These are phyloP conservation scores for Pyricularia sp. DNA, from an alignment of 2,329 filamentous ascomycete genomes.

Conservation along the genomic window DNA sequence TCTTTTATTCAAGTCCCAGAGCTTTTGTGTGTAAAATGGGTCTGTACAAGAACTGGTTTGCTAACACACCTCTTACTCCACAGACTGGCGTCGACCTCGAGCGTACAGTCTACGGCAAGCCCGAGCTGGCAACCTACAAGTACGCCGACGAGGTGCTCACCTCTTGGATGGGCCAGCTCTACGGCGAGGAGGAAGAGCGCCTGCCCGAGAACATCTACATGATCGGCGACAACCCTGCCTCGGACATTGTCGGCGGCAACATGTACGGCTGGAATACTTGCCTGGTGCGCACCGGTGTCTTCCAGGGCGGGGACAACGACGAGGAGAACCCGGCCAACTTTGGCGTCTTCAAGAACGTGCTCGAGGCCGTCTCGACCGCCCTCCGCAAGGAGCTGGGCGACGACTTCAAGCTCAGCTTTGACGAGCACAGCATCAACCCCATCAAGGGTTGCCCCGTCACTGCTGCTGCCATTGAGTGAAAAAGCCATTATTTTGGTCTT, in stretches of 20 bases:
- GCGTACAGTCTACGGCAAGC: conserved; percentile 66
- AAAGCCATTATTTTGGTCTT: background rate
- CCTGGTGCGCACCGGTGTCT: conserved; percentile 64
- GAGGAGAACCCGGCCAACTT: conserved; percentile 66
- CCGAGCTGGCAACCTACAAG: conserved; percentile 63
- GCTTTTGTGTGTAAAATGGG: too few species aligned
- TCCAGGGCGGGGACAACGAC: conserved; percentile 65
- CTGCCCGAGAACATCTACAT: conserved; percentile 62
- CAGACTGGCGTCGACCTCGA: conserved; percentile 54
- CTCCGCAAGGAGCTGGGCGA: conserved; percentile 57
- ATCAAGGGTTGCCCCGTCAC: conserved; percentile 33
- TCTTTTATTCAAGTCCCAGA: background rate
- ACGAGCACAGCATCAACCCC: conserved; percentile 53
- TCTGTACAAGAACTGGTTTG: background rate
- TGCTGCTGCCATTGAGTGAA: conserved; percentile 4
- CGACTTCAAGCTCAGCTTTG: conserved; percentile 62
- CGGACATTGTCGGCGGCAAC: conserved; percentile 64
- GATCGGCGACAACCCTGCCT: conserved; percentile 63
- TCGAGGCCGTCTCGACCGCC: conserved; percentile 56
- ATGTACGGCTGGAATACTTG: conserved; percentile 77
- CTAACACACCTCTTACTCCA: background rate
- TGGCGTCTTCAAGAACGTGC: conserved; percentile 60
- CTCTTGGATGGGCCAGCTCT: conserved; percentile 63
- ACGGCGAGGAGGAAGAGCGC: conserved; percentile 47
- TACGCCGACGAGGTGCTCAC: conserved; percentile 62